These are phyloP conservation scores for Flaveria robusta DNA, from an alignment of 129 eudicot species.

Conservation along the genomic window DNA sequence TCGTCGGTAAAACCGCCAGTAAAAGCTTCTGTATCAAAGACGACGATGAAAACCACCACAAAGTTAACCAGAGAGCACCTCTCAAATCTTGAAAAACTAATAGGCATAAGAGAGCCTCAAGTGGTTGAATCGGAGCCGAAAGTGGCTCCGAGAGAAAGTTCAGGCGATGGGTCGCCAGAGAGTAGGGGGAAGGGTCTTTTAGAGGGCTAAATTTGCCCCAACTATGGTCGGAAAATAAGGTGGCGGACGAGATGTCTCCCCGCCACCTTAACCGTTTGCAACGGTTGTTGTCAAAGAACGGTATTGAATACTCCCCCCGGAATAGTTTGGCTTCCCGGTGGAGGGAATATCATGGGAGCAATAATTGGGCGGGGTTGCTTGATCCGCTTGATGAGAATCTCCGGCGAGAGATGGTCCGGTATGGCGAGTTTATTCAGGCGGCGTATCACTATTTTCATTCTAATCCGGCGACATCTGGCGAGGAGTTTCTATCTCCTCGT, in stretches of 20 bases:
- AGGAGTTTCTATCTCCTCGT: conserved; percentile 42
- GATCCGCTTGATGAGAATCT: conserved; percentile 96
- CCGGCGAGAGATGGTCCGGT: conserved; percentile 88
- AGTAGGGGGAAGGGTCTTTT: conserved; percentile 44
- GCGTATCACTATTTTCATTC: conserved; percentile 84
- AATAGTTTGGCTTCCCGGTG: conserved; percentile 68
- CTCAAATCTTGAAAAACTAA: conserved; percentile 63
- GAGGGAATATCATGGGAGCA: conserved; percentile 85
- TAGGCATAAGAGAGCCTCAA: conserved; percentile 36
- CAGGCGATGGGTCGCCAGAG: conserved; percentile 29
- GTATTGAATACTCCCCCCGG: conserved; percentile 67
- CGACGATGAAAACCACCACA: conserved; percentile 26
- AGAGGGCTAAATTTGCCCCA: conserved; percentile 53
- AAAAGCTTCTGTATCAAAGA: conserved; percentile 31
- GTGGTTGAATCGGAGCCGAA: conserved; percentile 34
- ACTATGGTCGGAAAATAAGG: conserved; percentile 76
- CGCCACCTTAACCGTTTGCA: conserved; percentile 64
- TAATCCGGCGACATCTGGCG: conserved; percentile 59
- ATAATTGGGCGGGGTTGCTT: conserved; percentile 78
- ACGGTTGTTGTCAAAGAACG: conserved; percentile 51
- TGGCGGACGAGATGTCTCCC: conserved; percentile 89
- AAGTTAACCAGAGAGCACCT: conserved; percentile 43
- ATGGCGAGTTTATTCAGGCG: conserved; percentile 94
- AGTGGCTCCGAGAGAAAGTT: conserved; percentile 17
- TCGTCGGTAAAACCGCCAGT: conserved; percentile 50